Evolutionary conservation across 2,329 filamentous ascomycete species (phyloP), one percentile per base, ranked within the genome.

Genomic region (Chrysoporthe puriensis): DNA sequence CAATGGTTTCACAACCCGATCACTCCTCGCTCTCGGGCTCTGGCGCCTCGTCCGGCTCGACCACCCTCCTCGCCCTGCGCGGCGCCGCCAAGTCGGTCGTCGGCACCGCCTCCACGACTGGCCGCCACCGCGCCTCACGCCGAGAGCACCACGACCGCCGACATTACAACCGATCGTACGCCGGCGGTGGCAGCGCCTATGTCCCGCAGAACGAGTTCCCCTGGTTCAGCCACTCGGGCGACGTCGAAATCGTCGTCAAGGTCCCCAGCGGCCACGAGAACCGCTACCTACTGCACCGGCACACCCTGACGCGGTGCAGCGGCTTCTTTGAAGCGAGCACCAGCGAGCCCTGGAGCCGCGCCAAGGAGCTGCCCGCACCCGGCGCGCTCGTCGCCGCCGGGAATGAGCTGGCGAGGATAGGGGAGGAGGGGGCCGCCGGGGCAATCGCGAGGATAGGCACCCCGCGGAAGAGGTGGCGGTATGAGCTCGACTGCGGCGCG

Each of bases 281-380:
- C 76, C 86, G 91, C 70, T 98, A 97, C 77, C 84, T 97, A 59
- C 85, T 98, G 66, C 95, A 98, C 80, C 86, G 90, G 69, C 86
- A 97, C 74, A 97, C 95, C 52, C 82, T 98, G 72, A 90, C 92
- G 43, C 92, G 96, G 79, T 97, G 92, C 75, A 97, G 94, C 6
- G 94, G 93, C 18, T 97, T 97, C 82, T 98, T 98, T 77, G 93
- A 97, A 78, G 91, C 92, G 34, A 92, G 89, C 76, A 94, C 90
- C 57, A 93, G 89, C 74, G 89, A 90, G 67, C 90, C 94, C 76
- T 96, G 93, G 92, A 65, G 62, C 44, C 67, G 67, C 65, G 68
- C 68, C 7, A 66, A 68, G 18, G 68, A 69, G 34, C 80, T 69
- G 79, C 80, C 7, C 79, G 59, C 69, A 75, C 40, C 62, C 78